Percentiles rank a stretch among this genome's conserved stretches.
phyloP scores from a whole-genome alignment of 768 basidiomycete species.

The Wakefieldia striispora region DNA sequence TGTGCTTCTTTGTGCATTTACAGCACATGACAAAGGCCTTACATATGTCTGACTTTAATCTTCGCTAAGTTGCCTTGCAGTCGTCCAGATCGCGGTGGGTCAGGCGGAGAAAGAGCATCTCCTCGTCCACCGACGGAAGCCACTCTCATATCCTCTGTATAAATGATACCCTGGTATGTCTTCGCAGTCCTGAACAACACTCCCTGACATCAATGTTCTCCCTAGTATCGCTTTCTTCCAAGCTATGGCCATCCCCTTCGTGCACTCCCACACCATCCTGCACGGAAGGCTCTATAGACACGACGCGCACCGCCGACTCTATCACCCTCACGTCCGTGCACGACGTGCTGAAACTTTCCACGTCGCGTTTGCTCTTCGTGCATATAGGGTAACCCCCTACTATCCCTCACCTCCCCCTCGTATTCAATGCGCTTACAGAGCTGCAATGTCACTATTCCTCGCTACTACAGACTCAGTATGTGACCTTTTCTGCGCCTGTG shows the following conservation, averaged over 20 bases:
- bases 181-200: neutral
- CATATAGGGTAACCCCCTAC: constrained; percentile 59
- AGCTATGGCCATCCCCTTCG: constrained; percentile 4
- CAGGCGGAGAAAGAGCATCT: constrained; percentile 16
- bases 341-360: constrained; percentile 41
- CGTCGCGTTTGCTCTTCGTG: constrained; percentile 53
- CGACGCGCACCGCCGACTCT: constrained; percentile 21
- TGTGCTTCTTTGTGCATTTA: constrained; percentile 28
- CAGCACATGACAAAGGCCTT: constrained; percentile 28
- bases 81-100: constrained; percentile 15
- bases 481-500: constrained; percentile 5
- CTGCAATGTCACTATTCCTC: constrained; percentile 77
- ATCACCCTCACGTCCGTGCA: constrained; percentile 19
- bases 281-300: constrained; percentile 21
- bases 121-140: constrained; percentile 23
- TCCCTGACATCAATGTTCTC: constrained; percentile 18
- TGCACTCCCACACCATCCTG: constrained; percentile 7
- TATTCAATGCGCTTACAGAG: constrained; percentile 41
- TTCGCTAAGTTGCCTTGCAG: constrained; percentile 27
- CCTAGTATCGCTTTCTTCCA: constrained; percentile 8
- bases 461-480: constrained; percentile 84
- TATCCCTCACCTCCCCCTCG: neutral
- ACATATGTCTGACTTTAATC: constrained; percentile 23
- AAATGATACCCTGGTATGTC: constrained; percentile 19
- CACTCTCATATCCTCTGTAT: constrained; percentile 21